These are phyloP conservation scores for Licmophora abbreviata DNA, from an alignment of 108 stramenopile species.

Conservation along the genomic window DNA sequence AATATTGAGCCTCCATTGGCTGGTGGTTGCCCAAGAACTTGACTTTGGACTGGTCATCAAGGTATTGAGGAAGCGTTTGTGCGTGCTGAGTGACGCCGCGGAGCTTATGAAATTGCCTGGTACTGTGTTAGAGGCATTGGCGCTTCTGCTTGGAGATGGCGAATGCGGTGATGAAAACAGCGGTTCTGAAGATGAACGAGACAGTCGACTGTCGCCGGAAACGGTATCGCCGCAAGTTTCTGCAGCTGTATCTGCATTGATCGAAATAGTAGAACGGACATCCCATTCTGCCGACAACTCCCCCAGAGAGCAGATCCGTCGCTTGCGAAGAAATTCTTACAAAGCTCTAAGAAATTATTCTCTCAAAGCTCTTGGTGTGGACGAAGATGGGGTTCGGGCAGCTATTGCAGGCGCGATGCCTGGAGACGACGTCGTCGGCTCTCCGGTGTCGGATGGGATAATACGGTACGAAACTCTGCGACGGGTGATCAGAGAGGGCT, in stretches of 20 bases:
- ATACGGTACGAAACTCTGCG: slow-evolving; percentile 23
- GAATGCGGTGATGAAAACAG: slow-evolving; percentile 30
- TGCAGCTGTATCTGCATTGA: slow-evolving; percentile 38
- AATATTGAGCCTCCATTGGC: slow-evolving; percentile 37
- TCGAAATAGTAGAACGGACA: slow-evolving; percentile 18
- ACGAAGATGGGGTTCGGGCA: slow-evolving; percentile 37
- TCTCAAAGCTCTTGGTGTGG: slow-evolving; percentile 39
- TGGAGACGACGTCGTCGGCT: slow-evolving; percentile 6
- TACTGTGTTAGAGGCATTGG: slow-evolving; percentile 44
- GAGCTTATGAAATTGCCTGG: slow-evolving; percentile 24
- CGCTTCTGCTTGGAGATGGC: slow-evolving; percentile 53
- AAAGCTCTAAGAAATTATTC: slow-evolving; percentile 41
- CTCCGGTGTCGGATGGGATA: not conserved
- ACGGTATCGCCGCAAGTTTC: slow-evolving; percentile 25
- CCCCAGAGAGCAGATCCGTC: too few species aligned
- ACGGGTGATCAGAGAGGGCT: slow-evolving; percentile 23
- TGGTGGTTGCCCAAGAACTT: slow-evolving; percentile 52
- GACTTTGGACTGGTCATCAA: slow-evolving; percentile 65
- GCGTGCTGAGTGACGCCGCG: slow-evolving; percentile 23
- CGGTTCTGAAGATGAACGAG: slow-evolving; percentile 17
- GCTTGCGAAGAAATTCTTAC: slow-evolving; percentile 30
- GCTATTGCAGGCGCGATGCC: not conserved
- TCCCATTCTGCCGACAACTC: slow-evolving; percentile 3
- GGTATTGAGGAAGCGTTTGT: slow-evolving; percentile 58
- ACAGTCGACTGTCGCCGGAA: slow-evolving; percentile 1